Percentiles rank a stretch among this genome's conserved stretches.
Evolutionary conservation across 208 protist species (phyloP).

Genomic region (Trypanosoma boissoni): DNA sequence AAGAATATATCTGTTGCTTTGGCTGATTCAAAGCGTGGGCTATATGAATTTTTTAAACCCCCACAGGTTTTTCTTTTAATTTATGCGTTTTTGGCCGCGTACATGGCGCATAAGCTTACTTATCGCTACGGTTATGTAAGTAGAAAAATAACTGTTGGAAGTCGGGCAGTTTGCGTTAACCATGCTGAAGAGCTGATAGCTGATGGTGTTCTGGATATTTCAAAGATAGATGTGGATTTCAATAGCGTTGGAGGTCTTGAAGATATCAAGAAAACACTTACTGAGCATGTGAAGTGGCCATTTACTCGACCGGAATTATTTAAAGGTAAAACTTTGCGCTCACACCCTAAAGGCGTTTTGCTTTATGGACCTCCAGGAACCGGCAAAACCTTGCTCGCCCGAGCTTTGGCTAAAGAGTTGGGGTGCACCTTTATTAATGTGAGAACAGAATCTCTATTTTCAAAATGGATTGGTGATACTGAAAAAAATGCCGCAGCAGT

Average conservation of each 20-base stretch:
- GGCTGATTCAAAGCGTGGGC: too few species aligned
- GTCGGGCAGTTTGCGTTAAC: conserved; percentile 41
- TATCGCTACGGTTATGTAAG: conserved; percentile 38
- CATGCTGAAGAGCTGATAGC: conserved; percentile 65
- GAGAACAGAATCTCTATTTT: conserved; percentile 84
- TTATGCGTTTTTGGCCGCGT: conserved; percentile 64
- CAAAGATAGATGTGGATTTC: conserved; percentile 62
- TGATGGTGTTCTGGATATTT: conserved; percentile 61
- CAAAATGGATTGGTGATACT: conserved; percentile 95
- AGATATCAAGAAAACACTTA: conserved; percentile 68
- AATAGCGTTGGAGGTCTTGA: conserved; percentile 69
- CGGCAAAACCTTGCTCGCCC: conserved; percentile 98
- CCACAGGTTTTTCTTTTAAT: too few species aligned
- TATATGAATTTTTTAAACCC: too few species aligned
- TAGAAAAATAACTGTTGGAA: conserved; percentile 45
- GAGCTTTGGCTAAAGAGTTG: conserved; percentile 98
- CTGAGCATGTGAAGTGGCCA: conserved; percentile 85
- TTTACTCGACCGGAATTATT: conserved; percentile 79
- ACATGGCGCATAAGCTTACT: conserved; percentile 47
- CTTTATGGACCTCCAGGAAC: conserved; percentile 99
- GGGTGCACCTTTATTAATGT: conserved; percentile 99
- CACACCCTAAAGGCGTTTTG: conserved; percentile 98
- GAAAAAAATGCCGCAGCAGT: conserved; percentile 94
- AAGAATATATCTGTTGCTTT: too few species aligned
- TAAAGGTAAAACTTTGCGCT: conserved; percentile 65